Evolutionary conservation across 768 basidiomycete species (phyloP), one percentile per base, ranked within the genome.

Genomic region (Kwoniella mangroviensis): DNA sequence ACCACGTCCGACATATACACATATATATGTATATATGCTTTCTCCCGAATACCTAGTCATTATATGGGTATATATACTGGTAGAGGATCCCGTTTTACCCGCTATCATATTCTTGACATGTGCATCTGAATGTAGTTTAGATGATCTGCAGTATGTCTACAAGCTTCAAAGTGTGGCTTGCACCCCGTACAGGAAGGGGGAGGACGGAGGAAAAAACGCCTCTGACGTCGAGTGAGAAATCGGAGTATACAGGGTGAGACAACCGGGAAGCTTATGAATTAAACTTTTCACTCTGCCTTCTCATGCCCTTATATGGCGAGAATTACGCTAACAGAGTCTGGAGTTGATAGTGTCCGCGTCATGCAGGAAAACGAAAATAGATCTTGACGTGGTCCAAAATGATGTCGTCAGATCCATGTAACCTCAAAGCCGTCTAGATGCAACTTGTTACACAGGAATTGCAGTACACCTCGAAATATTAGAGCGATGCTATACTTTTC

Each of bases 211-310:
- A n/a, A 24, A 24, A 54, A n/a, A 54, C 53, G 53, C 53, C 53
- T 54, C 53, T 54, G 53, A 54, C 53, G 53, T 54, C 15, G 49
- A 51, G 21, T 17, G 21, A 22, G 21, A 60, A 60, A 62, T 24
- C 42, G 28, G 59, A 60, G 12, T 49, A 49, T 43, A 21, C 26
- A 62, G 11, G 21, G 61, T 62, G 61, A 62, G 61, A 62, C 61
- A 62, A 49, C 61, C 61, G 61, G 61, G 61, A 62, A 62, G 61
- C 49, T 22, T 62, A 62, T 62, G 42, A 21, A 45, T 62, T 62
- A 45, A 62, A 49, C 61, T 62, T 49, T 62, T 28, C 28, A 21
- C 2, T 62, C n/a, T 28, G 45, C 42, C 21, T 43, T 62, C 21
- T 42, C 59, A 22, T 40, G 42, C 34, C 56, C 17, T 58, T 54